These are phyloP conservation scores for Zizania palustris DNA, from an alignment of 202 grass and related monocot species.

Conservation along the genomic window DNA sequence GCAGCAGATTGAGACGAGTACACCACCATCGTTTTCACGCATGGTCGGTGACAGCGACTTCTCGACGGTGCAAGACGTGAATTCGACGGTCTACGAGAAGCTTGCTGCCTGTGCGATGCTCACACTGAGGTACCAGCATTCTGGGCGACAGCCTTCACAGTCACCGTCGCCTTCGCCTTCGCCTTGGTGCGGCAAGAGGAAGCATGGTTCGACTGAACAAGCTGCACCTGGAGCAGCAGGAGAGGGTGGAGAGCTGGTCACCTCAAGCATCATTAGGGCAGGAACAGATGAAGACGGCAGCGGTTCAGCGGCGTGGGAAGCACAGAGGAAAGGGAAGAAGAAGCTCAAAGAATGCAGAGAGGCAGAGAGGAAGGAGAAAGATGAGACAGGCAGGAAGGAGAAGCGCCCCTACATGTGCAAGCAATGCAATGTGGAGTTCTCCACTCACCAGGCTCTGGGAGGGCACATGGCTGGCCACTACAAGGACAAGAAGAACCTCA, in stretches of 20 bases:
- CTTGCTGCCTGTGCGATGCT: slow-evolving; percentile 6
- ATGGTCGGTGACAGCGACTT: neutral
- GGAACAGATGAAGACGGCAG: neutral
- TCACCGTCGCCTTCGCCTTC: neutral
- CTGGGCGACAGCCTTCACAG: too few relatives aligned
- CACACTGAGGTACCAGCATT: neutral
- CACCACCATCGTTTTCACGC: neutral
- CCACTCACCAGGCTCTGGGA: slow-evolving; percentile 51
- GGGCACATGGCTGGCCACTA: slow-evolving; percentile 53
- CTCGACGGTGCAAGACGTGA: neutral
- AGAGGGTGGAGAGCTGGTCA: neutral
- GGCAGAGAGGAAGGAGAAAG: slow-evolving; percentile 11
- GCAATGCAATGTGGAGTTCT: slow-evolving; percentile 39
- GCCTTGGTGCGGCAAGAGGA: neutral
- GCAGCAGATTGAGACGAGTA: too few relatives aligned
- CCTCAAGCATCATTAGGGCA: neutral
- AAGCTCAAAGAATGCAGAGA: slow-evolving; percentile 1
- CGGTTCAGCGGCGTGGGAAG: neutral
- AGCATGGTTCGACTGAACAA: neutral
- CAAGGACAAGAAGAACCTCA: slow-evolving; percentile 30
- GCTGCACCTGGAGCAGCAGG: neutral
- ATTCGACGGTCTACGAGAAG: neutral
- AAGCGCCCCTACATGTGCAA: slow-evolving; percentile 48
- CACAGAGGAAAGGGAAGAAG: slow-evolving; percentile 18
- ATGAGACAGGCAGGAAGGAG: neutral